Conservation (phyloP, 768 basidiomycete species). For the Suillus hirtellus region DNA sequence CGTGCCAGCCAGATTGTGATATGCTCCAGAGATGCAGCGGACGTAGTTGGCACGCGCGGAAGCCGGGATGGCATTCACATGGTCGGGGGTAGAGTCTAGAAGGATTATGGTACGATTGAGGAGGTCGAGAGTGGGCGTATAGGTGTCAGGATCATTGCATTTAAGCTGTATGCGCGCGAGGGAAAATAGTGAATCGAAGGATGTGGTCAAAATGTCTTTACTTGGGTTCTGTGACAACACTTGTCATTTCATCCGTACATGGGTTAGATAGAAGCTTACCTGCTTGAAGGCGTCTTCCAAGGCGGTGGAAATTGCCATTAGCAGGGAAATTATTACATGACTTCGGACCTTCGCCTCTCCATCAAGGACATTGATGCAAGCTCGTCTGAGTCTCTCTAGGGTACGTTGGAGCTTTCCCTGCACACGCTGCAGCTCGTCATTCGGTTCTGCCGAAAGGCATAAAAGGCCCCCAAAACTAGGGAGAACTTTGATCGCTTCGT, state of each 20-base stretch:
- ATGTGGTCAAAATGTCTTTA: constrained; percentile 41
- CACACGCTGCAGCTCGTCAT: constrained; percentile 40
- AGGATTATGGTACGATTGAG: constrained; percentile 43
- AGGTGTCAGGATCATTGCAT: constrained; percentile 44
- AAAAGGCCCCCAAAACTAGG: constrained; percentile 21
- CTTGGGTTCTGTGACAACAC: constrained; percentile 21
- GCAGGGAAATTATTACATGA: constrained; percentile 28
- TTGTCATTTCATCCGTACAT: not conserved
- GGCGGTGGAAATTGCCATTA: constrained; percentile 37
- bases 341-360: constrained; percentile 14
- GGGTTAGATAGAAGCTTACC: constrained; percentile 23
- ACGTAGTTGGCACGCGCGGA: constrained; percentile 49
- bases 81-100: constrained; percentile 20
- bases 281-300: constrained; percentile 32
- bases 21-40: constrained; percentile 71
- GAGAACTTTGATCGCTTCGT: constrained; percentile 21
- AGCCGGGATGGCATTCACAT: constrained; percentile 22
- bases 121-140: constrained; percentile 45
- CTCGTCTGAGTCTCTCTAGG: constrained; percentile 57
- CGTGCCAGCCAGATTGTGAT: constrained; percentile 67
- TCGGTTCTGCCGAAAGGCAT: constrained; percentile 11
- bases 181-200: constrained; percentile 56
- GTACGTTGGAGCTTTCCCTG: constrained; percentile 59
- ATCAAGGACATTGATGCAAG: constrained; percentile 50
- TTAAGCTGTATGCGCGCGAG: constrained; percentile 49